A percentile compares a stretch with the other conserved stretches of the same genome.
Evolutionary conservation across 2,329 filamentous ascomycete genomes (phyloP).

Genomic region (Ophiocordyceps sinensis): DNA sequence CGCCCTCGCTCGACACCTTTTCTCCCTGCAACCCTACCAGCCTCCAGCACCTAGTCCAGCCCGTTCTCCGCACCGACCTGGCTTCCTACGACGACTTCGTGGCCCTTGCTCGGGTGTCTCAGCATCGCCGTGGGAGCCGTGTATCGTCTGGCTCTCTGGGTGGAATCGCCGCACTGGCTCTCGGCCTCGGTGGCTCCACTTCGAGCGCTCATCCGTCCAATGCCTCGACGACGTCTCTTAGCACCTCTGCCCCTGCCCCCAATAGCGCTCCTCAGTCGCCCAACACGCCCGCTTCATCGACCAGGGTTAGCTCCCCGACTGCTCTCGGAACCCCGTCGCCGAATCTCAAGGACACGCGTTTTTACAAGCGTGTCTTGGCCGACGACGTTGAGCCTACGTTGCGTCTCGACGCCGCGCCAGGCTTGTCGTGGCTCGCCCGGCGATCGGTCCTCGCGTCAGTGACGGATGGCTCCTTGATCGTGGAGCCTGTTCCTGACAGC

Average conservation of each 20-base stretch:
- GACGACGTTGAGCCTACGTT: conserved; percentile 95
- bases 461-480: conserved; percentile 70
- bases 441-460: conserved; percentile 73
- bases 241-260: conserved; percentile 30
- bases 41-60: conserved; percentile 70
- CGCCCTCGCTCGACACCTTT: conserved; percentile 26
- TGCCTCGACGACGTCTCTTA: conserved; percentile 45
- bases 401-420: conserved; percentile 75
- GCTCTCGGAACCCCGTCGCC: conserved; percentile 25
- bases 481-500: conserved; percentile 66
- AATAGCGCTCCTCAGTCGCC: conserved; percentile 43
- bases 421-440: conserved; percentile 84
- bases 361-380: conserved; percentile 76
- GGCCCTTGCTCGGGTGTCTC: conserved; percentile 56
- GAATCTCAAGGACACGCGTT: conserved; percentile 76
- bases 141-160: conserved; percentile 55
- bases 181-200: conserved; percentile 30
- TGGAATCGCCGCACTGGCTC: conserved; percentile 30
- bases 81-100: conserved; percentile 74
- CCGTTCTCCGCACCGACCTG: conserved; percentile 71
- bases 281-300: conserved; percentile 38
- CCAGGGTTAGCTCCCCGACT: conserved; percentile 28
- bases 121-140: conserved; percentile 45
- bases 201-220: conserved; percentile 38
- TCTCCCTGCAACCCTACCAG: conserved; percentile 48